Percentiles rank a stretch among this genome's conserved stretches.
phyloP scores from a whole-genome alignment of 2,329 filamentous ascomycete species.

The Colletotrichum magnum region DNA sequence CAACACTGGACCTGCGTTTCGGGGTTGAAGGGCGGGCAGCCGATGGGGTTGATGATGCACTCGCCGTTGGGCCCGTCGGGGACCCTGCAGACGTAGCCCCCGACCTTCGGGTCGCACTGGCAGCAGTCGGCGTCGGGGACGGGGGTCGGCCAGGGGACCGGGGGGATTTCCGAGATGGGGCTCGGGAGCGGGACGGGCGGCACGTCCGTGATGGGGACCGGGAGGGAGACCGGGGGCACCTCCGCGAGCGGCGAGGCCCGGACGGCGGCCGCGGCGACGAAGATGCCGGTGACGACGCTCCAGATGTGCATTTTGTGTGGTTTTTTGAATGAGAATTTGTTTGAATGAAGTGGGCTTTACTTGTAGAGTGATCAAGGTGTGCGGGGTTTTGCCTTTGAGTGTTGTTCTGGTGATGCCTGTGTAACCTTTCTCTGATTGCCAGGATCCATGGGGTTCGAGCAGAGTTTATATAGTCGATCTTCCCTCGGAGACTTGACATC shows the following conservation, averaged over 20 bases:
- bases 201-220: no score
- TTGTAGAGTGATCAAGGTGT: no score
- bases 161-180: no score
- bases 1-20: slow-evolving; percentile 40
- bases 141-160: neutral
- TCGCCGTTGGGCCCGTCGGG: neutral
- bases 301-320: neutral
- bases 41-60: neutral
- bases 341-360: neutral
- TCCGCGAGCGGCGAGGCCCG: neutral
- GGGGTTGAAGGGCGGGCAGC: slow-evolving; percentile 38
- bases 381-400: no score
- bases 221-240: no score
- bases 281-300: neutral
- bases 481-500: no score
- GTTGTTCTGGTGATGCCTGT: no score
- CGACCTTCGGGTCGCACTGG: neutral
- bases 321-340: neutral
- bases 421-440: no score
- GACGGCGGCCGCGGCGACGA: neutral
- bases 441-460: no score
- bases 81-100: neutral
- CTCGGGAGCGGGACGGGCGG: no score
- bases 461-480: no score
- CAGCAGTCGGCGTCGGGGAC: neutral